Evolutionary conservation across 2,329 filamentous ascomycete genomes (phyloP), one percentile per base, ranked within the genome.

Genomic region (Tolypocladium cylindrosporum): DNA sequence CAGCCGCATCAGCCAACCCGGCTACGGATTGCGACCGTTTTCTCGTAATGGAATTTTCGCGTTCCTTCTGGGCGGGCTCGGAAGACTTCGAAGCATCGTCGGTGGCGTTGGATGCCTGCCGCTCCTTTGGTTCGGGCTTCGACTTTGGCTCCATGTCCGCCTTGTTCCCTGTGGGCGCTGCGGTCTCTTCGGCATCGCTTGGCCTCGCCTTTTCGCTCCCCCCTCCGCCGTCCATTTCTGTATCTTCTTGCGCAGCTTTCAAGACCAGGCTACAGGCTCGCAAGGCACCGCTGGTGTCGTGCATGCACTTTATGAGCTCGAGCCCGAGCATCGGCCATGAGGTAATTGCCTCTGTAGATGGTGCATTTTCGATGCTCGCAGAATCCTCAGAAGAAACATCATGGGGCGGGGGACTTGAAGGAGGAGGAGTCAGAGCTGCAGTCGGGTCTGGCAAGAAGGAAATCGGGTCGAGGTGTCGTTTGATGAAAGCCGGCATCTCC

Each of bases 1-100:
- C 82, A 0, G 67, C 74, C 0, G 70, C 75, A 3, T 86, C 84
- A 0, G 75, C 75, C 19, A 87, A 69, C 3, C 84, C 84, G 5
- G 84, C 84, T 37, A 73, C 71, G 13, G 84, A 87, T 60, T 87
- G 84, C 2, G 84, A 87, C 55, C 84, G 76, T 66, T 87, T 87
- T 55, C 83, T 76, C 0, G 77, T 79, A 14, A 74, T 62, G 2
- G 77, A 75, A n/a, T 64, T 63, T 52, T 73, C 74, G 6, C 69
- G 66, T 27, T 71, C 68, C 45, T 73, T 75, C 57, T 69, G 69
- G 8, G 61, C 54, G 13, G 65, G 59, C 14, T 70, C 69, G 2
- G 65, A 59, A 40, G 63, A 58, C 42, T 74, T 74, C 9, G 62
- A 51, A 11, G 61, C 55, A 9, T 67, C 65, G 16, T 65, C 64